These are phyloP conservation scores for Cynara cardunculus DNA, from an alignment of 129 eudicot genomes.

Conservation along the genomic window DNA sequence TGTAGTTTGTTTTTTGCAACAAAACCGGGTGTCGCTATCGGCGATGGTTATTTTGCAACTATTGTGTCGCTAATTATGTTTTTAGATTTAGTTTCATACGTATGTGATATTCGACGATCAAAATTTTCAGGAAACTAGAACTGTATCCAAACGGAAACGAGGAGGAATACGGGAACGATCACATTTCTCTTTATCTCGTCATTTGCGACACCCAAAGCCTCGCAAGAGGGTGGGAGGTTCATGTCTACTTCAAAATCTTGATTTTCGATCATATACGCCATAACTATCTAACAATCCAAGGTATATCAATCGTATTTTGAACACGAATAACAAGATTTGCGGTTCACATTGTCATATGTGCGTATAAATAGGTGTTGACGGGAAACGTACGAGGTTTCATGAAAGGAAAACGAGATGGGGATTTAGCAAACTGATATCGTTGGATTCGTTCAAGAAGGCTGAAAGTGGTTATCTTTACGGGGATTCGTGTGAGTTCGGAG, in stretches of 20 bases:
- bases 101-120: background rate
- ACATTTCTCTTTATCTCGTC: conserved; percentile 32
- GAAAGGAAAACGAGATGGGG: conserved; percentile 35
- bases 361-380: conserved; percentile 19
- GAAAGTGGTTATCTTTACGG: conserved; percentile 33
- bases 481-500: conserved; percentile 41
- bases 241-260: conserved; percentile 32
- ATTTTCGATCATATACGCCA: conserved; percentile 33
- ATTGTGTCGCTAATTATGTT: background rate
- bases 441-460: conserved; percentile 22
- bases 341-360: background rate
- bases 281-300: conserved; percentile 37
- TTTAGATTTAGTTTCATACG: background rate
- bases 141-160: conserved; percentile 34
- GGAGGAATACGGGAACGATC: conserved; percentile 17
- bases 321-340: background rate
- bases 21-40: no score
- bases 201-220: conserved; percentile 24
- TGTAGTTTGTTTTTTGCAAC: no score
- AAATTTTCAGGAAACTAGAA: conserved; percentile 27
- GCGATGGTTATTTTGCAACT: background rate
- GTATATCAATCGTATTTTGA: background rate
- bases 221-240: conserved; percentile 28
- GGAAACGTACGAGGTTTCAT: conserved; percentile 28
- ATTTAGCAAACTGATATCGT: conserved; percentile 29